Conservation (phyloP, 352 stramenopile species). For the Globisporangium cystogenes region DNA sequence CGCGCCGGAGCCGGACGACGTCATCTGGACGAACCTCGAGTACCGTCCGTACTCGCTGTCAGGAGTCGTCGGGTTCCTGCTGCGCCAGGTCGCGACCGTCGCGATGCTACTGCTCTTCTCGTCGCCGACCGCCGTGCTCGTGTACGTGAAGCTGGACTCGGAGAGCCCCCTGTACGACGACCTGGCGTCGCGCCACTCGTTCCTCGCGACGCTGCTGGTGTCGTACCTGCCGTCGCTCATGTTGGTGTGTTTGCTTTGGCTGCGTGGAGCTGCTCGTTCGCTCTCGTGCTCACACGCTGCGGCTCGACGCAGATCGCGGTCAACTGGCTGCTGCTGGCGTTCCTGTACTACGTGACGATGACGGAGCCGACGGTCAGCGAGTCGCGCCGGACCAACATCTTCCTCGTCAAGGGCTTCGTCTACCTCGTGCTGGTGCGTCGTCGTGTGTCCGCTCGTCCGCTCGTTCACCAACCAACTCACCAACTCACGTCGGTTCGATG, state of each 20-base stretch:
- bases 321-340: constrained; percentile 69
- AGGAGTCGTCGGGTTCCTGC: constrained; percentile 27
- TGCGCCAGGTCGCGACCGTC: constrained; percentile 47
- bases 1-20: constrained; percentile 69
- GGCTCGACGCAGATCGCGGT: constrained; percentile 67
- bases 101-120: constrained; percentile 64
- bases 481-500: too few relatives aligned
- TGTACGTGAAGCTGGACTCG: constrained; percentile 80
- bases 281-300: too few relatives aligned
- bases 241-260: constrained; percentile 27
- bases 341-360: constrained; percentile 66
- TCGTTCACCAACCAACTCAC: not conserved
- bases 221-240: constrained; percentile 72
- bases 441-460: not conserved
- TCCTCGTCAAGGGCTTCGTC: constrained; percentile 70
- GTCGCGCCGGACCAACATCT: constrained; percentile 54
- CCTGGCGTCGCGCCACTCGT: constrained; percentile 34
- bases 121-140: constrained; percentile 68
- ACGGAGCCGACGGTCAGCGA: constrained; percentile 63
- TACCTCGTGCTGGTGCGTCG: constrained; percentile 68
- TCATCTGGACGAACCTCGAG: constrained; percentile 71
- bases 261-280: too few relatives aligned
- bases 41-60: constrained; percentile 48
- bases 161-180: constrained; percentile 49
- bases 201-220: constrained; percentile 54